Evolutionary conservation across 2,329 filamentous ascomycete species (phyloP), one percentile per base, ranked within the genome.

Genomic region (Lojkania enalia): DNA sequence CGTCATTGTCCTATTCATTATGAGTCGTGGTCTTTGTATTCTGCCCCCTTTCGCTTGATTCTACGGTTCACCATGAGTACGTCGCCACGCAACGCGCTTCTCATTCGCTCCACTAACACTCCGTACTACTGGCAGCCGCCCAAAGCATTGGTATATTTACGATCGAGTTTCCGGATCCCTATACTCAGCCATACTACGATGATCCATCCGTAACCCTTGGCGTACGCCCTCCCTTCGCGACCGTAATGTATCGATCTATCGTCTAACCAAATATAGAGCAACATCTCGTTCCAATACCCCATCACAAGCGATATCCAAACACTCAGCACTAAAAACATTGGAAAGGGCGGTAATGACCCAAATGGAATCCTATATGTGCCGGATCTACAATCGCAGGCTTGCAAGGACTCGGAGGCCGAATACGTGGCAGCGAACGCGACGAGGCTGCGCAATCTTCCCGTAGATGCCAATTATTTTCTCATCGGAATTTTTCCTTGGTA

Each of bases 401-500:
- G 91, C 72, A 77, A 77, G 62, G 74, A 82, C 13, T 70, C 80
- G 35, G 82, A 86, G 31, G 77, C 77, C 30, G 69, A 78, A n/a
- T 83, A 86, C 55, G 78, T 96, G 6, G 88, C 90, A 1, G 58
- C 67, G 27, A 91, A 94, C 66, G 88, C 84, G 42, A 95, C 89
- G 11, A 82, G 86, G 13, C 79, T 81, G 56, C 67, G 71, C n/a
- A 79, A 94, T 59, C 80, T 96, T 13, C 77, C 78, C 0, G 74
- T 77, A 0, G 78, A 79, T 37, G 65, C 67, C 15, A 83, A 87
- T 54, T 90, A 88, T 66, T 83, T 86, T 43, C 76, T 90, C 39
- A 82, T 96, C 57, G 91, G 87, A 20, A 73, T 96, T 41, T 91
- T 89, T 18, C 92, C 92, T 20, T 97, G 92, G 91, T 83, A 90